Evolutionary conservation across 768 basidiomycete species (phyloP).

Genomic region (Mycena alexandri): DNA sequence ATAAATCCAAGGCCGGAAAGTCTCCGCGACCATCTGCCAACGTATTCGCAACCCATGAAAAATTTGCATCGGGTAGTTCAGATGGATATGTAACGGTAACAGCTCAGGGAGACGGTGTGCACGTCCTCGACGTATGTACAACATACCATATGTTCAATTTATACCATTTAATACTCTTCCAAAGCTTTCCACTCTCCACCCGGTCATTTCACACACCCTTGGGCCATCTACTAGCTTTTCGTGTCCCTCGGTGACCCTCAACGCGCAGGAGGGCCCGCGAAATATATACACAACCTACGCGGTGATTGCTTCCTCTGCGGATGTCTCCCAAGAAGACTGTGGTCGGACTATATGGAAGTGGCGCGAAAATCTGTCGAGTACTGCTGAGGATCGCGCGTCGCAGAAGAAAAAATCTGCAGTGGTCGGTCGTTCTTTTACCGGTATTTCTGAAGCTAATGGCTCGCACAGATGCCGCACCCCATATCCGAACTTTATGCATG

Average conservation of each 20-base stretch:
- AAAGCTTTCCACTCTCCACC: constrained; percentile 75
- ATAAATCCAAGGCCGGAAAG: constrained; percentile 36
- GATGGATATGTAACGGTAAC: constrained; percentile 77
- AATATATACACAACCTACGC: constrained; percentile 67
- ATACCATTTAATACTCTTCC: constrained; percentile 10
- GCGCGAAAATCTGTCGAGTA: constrained; percentile 64
- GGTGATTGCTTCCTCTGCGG: constrained; percentile 62
- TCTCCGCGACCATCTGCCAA: constrained; percentile 37
- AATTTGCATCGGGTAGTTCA: constrained; percentile 46
- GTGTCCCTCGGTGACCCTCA: constrained; percentile 66
- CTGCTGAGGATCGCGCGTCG: constrained; percentile 45
- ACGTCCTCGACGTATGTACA: constrained; percentile 77
- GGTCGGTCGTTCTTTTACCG: constrained; percentile 52
- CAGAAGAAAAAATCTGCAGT: constrained; percentile 57
- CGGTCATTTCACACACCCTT: constrained; percentile 76
- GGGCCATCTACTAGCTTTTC: constrained; percentile 75
- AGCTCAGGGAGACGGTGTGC: constrained; percentile 80
- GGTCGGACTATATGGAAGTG: constrained; percentile 73
- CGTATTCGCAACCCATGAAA: constrained; percentile 53
- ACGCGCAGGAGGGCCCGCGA: constrained; percentile 48
- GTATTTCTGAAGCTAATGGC: constrained; percentile 25
- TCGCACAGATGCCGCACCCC: constrained; percentile 57
- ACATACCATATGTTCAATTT: constrained; percentile 9
- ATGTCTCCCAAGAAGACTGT: constrained; percentile 53
- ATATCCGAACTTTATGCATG: constrained; percentile 48